A percentile compares a stretch with the other conserved stretches of the same genome.
These are phyloP conservation scores for Lantana camara DNA, from an alignment of 257 asterid genomes.

Conservation along the genomic window DNA sequence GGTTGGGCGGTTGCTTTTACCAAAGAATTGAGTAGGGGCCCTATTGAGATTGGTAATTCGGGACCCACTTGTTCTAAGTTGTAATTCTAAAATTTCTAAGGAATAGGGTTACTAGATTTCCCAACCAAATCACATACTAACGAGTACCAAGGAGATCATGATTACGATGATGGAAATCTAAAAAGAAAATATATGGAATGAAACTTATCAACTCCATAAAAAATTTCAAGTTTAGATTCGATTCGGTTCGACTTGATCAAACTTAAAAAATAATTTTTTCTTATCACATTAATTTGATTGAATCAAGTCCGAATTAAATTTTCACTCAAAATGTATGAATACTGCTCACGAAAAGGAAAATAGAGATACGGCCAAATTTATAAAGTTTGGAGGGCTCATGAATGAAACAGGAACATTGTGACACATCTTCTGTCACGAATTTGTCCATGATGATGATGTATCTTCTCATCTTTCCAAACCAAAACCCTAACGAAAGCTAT, in stretches of 20 bases:
- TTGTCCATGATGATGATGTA: constrained; percentile 24
- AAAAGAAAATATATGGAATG: constrained; percentile 8
- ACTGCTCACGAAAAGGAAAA: constrained; percentile 7
- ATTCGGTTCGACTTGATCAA: no score
- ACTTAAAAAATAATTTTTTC: no score
- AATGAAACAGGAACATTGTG: constrained; percentile 17
- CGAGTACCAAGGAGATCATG: constrained; percentile 35
- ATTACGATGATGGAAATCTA: constrained; percentile 16
- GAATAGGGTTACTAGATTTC: constrained; percentile 19
- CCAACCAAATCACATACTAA: constrained; percentile 31
- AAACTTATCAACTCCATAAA: no score
- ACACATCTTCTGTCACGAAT: constrained; percentile 29
- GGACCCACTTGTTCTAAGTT: constrained; percentile 29
- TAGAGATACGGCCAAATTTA: constrained; percentile 32
- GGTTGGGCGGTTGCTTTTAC: constrained; percentile 4
- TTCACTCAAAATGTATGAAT: constrained; percentile 16
- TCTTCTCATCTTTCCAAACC: constrained; percentile 36
- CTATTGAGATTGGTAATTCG: constrained; percentile 14
- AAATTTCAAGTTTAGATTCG: no score
- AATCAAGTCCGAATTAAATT: no score
- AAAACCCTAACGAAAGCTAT: constrained; percentile 32
- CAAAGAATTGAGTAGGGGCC: constrained; percentile 17
- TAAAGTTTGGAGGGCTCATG: constrained; percentile 28
- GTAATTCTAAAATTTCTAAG: constrained; percentile 18
- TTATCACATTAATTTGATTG: no score